Evolutionary conservation across 1,139 yeast species (phyloP).

Genomic region (Pichia sp.): DNA sequence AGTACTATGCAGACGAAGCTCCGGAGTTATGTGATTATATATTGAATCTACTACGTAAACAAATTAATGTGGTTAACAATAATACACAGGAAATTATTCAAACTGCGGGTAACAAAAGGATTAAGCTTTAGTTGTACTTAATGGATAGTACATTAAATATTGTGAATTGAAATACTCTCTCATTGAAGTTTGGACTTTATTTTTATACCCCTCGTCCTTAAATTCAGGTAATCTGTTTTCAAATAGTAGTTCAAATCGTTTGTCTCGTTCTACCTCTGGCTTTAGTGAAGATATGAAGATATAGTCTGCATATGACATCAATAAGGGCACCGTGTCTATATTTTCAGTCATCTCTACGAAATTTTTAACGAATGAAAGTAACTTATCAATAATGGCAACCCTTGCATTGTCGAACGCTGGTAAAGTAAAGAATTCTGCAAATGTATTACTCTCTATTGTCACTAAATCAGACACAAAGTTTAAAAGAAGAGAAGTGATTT

Average conservation of each 20-base stretch:
- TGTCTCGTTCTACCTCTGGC: conserved; percentile 5
- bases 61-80: not conserved
- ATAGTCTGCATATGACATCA: conserved; percentile 22
- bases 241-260: conserved; percentile 7
- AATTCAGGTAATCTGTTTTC: conserved; percentile 8
- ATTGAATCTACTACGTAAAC: not conserved
- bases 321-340: conserved; percentile 3
- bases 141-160: conserved; percentile 22
- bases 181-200: conserved; percentile 11
- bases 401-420: conserved; percentile 16
- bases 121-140: no score
- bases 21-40: conserved; percentile 4
- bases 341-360: not conserved
- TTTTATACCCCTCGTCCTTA: conserved; percentile 10
- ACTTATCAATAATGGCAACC: conserved; percentile 12
- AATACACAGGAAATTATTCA: not conserved
- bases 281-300: conserved; percentile 17
- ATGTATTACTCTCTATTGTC: conserved; percentile 17
- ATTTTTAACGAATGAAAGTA: conserved; percentile 9
- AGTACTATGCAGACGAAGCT: conserved; percentile 9
- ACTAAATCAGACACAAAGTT: conserved; percentile 14
- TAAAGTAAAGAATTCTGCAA: conserved; percentile 21
- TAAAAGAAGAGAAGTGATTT: conserved; percentile 17
- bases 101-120: not conserved
- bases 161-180: conserved; percentile 20